phyloP scores from a whole-genome alignment of 805 yeast species.

The Limtongia smithiae region DNA sequence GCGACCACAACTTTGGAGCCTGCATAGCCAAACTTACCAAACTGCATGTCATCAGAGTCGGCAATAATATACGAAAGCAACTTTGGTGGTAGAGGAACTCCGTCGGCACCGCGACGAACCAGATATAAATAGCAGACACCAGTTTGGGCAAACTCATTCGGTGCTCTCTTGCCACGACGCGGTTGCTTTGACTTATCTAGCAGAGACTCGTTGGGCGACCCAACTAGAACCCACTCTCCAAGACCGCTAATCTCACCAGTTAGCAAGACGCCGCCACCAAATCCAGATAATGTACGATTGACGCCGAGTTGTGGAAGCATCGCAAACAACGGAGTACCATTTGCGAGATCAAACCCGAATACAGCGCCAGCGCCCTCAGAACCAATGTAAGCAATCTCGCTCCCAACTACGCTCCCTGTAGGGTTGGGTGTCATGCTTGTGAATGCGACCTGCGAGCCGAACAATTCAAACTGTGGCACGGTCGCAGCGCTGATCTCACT shows the following conservation, averaged over 20 bases:
- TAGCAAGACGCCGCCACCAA: constrained; percentile 24
- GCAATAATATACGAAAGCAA: constrained; percentile 29
- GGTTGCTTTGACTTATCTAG: constrained; percentile 29
- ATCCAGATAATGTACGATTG: constrained; percentile 6
- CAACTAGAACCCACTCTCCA: constrained; percentile 26
- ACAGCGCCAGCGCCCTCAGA: constrained; percentile 17
- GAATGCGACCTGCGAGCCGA: constrained; percentile 19
- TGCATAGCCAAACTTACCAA: constrained; percentile 39
- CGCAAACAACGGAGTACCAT: constrained; percentile 13
- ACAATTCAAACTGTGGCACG: constrained; percentile 10
- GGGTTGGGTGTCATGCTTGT: background rate
- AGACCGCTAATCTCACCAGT: constrained; percentile 17
- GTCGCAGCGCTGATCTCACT: constrained; percentile 30
- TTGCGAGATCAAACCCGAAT: constrained; percentile 11
- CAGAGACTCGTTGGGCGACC: constrained; percentile 21
- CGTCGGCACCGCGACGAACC: constrained; percentile 3
- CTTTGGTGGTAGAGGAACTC: constrained; percentile 23
- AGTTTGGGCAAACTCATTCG: constrained; percentile 32
- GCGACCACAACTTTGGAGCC: constrained; percentile 31
- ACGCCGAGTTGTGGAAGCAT: constrained; percentile 6
- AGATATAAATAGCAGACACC: constrained; percentile 45
- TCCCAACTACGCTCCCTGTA: background rate
- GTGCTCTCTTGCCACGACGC: constrained; percentile 31
- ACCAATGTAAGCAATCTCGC: constrained; percentile 13
- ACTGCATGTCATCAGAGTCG: constrained; percentile 24